Evolutionary conservation across 306 rosid species (phyloP).

Genomic region (Malus orientalis): DNA sequence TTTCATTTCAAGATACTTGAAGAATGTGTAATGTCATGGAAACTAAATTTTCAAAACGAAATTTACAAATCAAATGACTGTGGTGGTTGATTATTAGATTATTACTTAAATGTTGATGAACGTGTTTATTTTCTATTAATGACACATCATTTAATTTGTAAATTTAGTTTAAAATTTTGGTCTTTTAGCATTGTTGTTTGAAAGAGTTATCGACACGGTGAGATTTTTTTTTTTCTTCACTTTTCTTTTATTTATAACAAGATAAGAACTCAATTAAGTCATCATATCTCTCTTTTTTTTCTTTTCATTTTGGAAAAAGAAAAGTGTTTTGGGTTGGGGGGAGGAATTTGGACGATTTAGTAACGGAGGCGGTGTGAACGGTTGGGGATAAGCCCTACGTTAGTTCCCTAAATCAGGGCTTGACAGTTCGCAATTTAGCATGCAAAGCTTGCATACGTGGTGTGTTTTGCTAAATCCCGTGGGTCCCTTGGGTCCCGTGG

Average conservation of each 20-base stretch:
- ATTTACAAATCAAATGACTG: too few relatives aligned
- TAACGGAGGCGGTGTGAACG: constrained; percentile 20
- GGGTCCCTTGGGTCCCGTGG: background rate
- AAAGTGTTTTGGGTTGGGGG: background rate
- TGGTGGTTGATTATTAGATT: too few relatives aligned
- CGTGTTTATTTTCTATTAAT: too few relatives aligned
- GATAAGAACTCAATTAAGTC: background rate
- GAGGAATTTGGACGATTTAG: too few relatives aligned
- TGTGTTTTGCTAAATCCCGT: constrained; percentile 11
- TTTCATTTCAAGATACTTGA: background rate
- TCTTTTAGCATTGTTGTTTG: too few relatives aligned
- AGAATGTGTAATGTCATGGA: too few relatives aligned
- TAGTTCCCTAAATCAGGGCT: constrained; percentile 24
- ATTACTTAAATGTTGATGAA: too few relatives aligned
- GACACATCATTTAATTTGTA: too few relatives aligned
- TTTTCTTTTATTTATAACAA: background rate
- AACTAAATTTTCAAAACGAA: too few relatives aligned
- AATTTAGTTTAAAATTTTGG: too few relatives aligned
- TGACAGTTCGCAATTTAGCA: constrained; percentile 16
- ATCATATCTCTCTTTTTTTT: background rate
- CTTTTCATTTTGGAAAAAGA: background rate
- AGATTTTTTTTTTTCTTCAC: background rate
- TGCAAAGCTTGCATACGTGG: constrained; percentile 21
- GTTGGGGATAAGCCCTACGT: constrained; percentile 43
- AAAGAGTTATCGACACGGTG: too few relatives aligned